These are phyloP conservation scores for Saccharum spontaneum DNA, from an alignment of 176 grass and related monocot genomes.

Conservation along the genomic window DNA sequence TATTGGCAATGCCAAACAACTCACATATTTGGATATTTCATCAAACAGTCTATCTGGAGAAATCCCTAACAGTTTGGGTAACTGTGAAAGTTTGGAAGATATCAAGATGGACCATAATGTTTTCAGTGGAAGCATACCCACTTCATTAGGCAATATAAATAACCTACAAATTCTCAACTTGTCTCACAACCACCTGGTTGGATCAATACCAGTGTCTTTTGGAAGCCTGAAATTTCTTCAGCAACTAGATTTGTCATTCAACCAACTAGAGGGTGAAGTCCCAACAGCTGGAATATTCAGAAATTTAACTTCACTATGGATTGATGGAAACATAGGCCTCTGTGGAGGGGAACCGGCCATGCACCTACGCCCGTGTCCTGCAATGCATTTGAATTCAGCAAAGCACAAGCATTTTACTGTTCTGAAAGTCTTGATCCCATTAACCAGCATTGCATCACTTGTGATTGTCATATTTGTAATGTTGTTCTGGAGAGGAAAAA, in stretches of 20 bases:
- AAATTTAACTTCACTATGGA: background rate
- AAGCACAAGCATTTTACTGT: background rate
- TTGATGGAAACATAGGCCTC: slow-evolving; percentile 20
- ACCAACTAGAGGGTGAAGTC: slow-evolving; percentile 29
- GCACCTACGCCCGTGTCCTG: background rate
- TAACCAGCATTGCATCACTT: background rate
- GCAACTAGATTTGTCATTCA: slow-evolving; percentile 28
- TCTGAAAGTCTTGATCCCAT: background rate
- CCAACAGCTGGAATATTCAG: slow-evolving; percentile 26
- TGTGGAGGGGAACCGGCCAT: slow-evolving; percentile 8
- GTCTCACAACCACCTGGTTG: slow-evolving; percentile 20
- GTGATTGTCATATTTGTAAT: background rate
- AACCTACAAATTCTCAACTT: background rate
- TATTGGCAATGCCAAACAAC: slow-evolving; percentile 18
- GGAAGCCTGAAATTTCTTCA: background rate
- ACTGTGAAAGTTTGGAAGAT: slow-evolving; percentile 16
- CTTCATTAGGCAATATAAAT: background rate
- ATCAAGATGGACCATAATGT: background rate
- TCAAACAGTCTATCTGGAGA: slow-evolving; percentile 24
- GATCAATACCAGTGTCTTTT: background rate
- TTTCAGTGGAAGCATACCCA: slow-evolving; percentile 31
- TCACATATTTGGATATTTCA: slow-evolving; percentile 12
- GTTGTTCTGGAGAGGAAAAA: background rate
- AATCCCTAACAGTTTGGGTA: slow-evolving; percentile 18
- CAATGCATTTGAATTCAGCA: background rate